phyloP scores from a whole-genome alignment of 2,329 filamentous ascomycete genomes.

The Aureobasidium zeae region DNA sequence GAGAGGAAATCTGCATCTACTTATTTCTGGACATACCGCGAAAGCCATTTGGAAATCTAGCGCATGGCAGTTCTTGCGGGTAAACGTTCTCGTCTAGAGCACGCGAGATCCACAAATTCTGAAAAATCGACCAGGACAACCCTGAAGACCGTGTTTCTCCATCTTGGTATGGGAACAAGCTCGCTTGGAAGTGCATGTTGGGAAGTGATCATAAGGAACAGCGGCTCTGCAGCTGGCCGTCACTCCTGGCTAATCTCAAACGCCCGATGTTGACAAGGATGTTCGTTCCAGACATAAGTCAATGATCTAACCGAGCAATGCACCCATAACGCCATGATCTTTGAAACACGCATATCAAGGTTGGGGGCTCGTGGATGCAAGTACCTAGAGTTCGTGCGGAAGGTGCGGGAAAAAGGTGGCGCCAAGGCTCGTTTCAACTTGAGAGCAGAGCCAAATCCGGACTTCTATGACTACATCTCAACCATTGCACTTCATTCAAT shows the following conservation, averaged over 20 bases:
- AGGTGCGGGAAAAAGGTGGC: too few relatives aligned
- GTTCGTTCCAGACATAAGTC: background rate
- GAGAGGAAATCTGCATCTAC: conserved; percentile 14
- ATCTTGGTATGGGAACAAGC: conserved; percentile 13
- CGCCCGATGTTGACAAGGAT: background rate
- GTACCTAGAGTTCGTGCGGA: conserved; percentile 13
- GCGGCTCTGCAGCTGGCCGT: conserved; percentile 8
- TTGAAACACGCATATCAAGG: conserved; percentile 2
- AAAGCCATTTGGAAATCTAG: too few relatives aligned
- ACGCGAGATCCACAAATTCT: too few relatives aligned
- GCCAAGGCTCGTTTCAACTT: background rate
- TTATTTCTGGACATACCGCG: too few relatives aligned
- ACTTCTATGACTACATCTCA: too few relatives aligned
- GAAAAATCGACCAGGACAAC: conserved; percentile 11
- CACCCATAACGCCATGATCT: conserved; percentile 7
- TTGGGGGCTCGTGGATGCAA: background rate
- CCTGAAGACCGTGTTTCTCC: background rate
- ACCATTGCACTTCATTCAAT: too few relatives aligned
- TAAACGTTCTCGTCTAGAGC: too few relatives aligned
- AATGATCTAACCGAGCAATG: conserved; percentile 6
- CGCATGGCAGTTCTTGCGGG: too few relatives aligned
- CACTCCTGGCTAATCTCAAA: conserved; percentile 13
- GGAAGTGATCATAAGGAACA: conserved; percentile 10
- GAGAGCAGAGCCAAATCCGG: background rate
- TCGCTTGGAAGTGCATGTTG: conserved; percentile 9